Evolutionary conservation across 2,329 filamentous ascomycete genomes (phyloP).

Genomic region (Alternaria alternata): DNA sequence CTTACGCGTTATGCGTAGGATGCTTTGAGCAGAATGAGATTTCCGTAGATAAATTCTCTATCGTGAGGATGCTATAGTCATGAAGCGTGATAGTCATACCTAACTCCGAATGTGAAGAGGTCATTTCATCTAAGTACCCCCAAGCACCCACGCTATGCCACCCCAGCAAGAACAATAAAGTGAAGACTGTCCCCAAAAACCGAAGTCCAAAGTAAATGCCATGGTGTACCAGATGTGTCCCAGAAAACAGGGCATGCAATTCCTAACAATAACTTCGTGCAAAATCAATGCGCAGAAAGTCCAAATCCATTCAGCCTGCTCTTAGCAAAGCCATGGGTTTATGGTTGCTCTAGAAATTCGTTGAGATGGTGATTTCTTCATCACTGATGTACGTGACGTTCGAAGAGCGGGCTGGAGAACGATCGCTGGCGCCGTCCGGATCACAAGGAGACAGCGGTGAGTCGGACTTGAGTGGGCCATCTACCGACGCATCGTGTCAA

Average conservation of each 20-base stretch:
- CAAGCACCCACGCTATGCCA: conserved; percentile 32
- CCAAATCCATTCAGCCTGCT: neutral
- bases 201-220: conserved; percentile 2
- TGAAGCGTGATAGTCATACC: conserved; percentile 5
- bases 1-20: neutral
- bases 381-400: neutral
- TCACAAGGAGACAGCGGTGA: neutral
- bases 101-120: conserved; percentile 2
- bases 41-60: neutral
- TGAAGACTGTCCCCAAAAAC: neutral
- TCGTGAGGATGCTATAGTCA: neutral
- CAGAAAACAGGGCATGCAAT: neutral
- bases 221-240: neutral
- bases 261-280: neutral
- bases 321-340: neutral
- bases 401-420: neutral
- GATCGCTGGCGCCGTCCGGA: neutral
- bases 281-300: neutral
- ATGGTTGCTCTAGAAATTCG: neutral
- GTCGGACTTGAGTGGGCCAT: neutral
- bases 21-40: neutral
- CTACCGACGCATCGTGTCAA: neutral
- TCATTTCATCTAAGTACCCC: conserved; percentile 9
- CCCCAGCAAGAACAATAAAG: conserved; percentile 18
- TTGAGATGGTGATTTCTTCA: neutral